phyloP scores from a whole-genome alignment of 805 yeast genomes.

The Barnettozyma pratensis region DNA sequence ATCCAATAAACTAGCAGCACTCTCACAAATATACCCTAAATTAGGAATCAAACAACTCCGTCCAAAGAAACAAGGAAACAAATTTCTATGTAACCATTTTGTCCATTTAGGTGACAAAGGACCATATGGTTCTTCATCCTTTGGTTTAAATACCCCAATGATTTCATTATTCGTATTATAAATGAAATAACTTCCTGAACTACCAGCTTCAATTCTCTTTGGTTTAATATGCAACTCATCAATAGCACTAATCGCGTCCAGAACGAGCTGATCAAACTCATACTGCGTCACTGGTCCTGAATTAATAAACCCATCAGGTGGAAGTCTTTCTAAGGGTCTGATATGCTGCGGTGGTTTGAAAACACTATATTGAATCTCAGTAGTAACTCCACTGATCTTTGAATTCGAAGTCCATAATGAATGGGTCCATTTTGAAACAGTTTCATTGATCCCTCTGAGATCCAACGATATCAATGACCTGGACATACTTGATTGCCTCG shows the following conservation, averaged over 20 bases:
- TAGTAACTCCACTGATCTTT: slow-evolving; percentile 17
- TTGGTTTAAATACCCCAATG: slow-evolving; percentile 68
- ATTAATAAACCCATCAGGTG: slow-evolving; percentile 24
- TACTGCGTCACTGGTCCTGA: slow-evolving; percentile 24
- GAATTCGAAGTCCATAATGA: slow-evolving; percentile 25
- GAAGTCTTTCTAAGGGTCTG: slow-evolving; percentile 24
- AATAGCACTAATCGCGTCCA: slow-evolving; percentile 42
- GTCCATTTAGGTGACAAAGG: slow-evolving; percentile 77
- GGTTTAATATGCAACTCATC: slow-evolving; percentile 40
- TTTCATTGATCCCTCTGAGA: slow-evolving; percentile 15
- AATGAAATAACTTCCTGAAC: slow-evolving; percentile 67
- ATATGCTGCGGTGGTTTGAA: slow-evolving; percentile 38
- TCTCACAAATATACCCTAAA: slow-evolving; percentile 65
- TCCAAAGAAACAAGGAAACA: slow-evolving; percentile 76
- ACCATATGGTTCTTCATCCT: slow-evolving; percentile 78
- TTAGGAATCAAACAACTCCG: slow-evolving; percentile 69
- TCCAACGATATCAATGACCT: slow-evolving; percentile 23
- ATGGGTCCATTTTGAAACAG: slow-evolving; percentile 25
- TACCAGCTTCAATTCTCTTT: slow-evolving; percentile 53
- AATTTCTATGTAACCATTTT: slow-evolving; percentile 69
- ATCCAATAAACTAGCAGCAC: slow-evolving; percentile 66
- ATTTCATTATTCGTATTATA: slow-evolving; percentile 31
- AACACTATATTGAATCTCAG: slow-evolving; percentile 52
- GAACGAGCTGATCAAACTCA: slow-evolving; percentile 37
- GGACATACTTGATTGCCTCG: slow-evolving; percentile 15